Base-by-base conservation (phyloP, 352 stramenopile species). In the Chloridella minuta region DNA sequence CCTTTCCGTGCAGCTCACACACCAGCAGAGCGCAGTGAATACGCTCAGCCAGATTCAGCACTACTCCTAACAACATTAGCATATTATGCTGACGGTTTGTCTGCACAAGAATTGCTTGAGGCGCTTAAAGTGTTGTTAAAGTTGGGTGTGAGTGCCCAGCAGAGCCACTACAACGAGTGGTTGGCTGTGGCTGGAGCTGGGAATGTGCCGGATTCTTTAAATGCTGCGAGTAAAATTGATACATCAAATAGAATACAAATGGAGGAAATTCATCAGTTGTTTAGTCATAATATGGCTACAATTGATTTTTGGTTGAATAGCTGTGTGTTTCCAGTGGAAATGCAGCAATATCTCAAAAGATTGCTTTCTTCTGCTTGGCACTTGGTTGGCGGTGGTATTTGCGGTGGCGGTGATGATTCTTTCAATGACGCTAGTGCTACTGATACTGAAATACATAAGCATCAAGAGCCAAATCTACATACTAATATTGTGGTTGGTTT, bases 401-500 rank as follows among this genome's bases (percentile, higher is more conserved):
- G 40, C 10, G 40, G n/a, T 18, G n/a, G n/a, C n/a, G n/a, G n/a
- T n/a, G n/a, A n/a, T n/a, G n/a, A n/a, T n/a, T n/a, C n/a, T n/a
- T n/a, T n/a, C n/a, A n/a, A n/a, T n/a, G n/a, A n/a, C n/a, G n/a
- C n/a, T n/a, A n/a, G n/a, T n/a, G n/a, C n/a, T n/a, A n/a, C n/a
- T n/a, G n/a, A n/a, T n/a, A n/a, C n/a, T n/a, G n/a, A n/a, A n/a
- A n/a, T n/a, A n/a, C n/a, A n/a, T n/a, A n/a, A n/a, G n/a, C n/a
- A n/a, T n/a, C n/a, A n/a, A n/a, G n/a, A n/a, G n/a, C n/a, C n/a
- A n/a, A n/a, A n/a, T n/a, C n/a, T n/a, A n/a, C n/a, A n/a, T n/a
- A n/a, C n/a, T n/a, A n/a, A n/a, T n/a, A n/a, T n/a, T n/a, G 90
- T 90, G 21, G 89, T 94, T 21, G 92, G 92, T 0, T 95, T 96